Percentiles rank a stretch among this genome's conserved stretches.
phyloP scores from a whole-genome alignment of 345 rosid genomes.

The Conringia planisiliqua region DNA sequence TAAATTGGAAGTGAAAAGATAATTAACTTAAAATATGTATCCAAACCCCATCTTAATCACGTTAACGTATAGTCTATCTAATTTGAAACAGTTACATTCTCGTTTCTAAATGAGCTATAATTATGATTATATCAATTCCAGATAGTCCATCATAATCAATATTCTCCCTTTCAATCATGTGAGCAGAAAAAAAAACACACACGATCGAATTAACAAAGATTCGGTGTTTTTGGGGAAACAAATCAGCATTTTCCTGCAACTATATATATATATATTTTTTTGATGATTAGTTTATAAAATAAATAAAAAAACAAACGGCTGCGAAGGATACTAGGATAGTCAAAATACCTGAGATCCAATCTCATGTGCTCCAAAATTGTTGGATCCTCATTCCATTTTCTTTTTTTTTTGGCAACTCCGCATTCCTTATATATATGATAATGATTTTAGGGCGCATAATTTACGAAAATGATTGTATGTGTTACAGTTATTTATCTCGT shows the following conservation, averaged over 20 bases:
- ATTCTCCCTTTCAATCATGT: conserved; percentile 10
- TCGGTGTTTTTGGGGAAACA: background rate
- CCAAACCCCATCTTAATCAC: background rate
- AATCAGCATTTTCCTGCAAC: background rate
- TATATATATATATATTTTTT: too few relatives aligned
- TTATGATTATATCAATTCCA: conserved; percentile 9
- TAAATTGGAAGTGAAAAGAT: background rate
- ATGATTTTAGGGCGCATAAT: background rate
- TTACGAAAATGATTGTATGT: background rate
- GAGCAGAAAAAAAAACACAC: background rate
- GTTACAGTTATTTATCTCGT: background rate
- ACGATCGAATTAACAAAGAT: background rate
- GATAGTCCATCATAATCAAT: conserved; percentile 19
- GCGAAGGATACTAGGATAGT: background rate
- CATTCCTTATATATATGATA: background rate
- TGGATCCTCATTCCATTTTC: background rate
- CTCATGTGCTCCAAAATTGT: background rate
- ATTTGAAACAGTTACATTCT: background rate
- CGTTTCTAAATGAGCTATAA: background rate
- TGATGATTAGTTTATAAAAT: background rate
- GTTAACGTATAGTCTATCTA: background rate
- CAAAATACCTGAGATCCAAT: background rate
- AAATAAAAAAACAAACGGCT: too few relatives aligned
- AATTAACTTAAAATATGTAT: background rate
- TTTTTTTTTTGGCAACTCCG: too few relatives aligned